phyloP scores from a whole-genome alignment of 768 basidiomycete species.

The Dioszegia hungarica region DNA sequence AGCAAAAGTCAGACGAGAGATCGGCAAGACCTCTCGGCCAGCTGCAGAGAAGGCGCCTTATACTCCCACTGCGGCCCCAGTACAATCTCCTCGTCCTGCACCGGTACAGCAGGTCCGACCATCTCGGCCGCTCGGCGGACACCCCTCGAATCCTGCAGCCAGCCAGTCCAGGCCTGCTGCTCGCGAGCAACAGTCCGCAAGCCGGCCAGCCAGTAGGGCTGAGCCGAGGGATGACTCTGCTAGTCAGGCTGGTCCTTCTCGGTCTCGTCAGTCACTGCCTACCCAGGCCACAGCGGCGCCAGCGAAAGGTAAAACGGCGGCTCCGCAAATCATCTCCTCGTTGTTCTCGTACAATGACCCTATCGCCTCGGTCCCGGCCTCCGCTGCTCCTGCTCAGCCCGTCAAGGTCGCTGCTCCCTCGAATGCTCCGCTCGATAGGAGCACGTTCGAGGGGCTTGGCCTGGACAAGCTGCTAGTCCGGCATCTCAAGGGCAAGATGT shows the following conservation, averaged over 20 bases:
- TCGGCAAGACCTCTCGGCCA: constrained; percentile 5
- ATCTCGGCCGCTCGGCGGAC: constrained; percentile 50
- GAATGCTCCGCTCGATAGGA: constrained; percentile 53
- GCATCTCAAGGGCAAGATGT: constrained; percentile 75
- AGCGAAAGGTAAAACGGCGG: constrained; percentile 12
- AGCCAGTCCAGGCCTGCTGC: not conserved
- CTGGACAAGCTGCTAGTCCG: constrained; percentile 72
- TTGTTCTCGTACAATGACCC: constrained; percentile 82
- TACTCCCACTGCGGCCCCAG: not conserved
- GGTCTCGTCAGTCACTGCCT: constrained; percentile 1
- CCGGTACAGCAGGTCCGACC: constrained; percentile 1
- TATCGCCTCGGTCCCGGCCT: constrained; percentile 60
- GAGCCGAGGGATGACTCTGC: not conserved
- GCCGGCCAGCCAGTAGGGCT: not conserved
- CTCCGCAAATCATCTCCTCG: constrained; percentile 67
- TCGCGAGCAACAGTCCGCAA: not conserved
- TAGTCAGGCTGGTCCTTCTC: constrained; percentile 12
- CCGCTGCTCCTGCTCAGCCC: constrained; percentile 8
- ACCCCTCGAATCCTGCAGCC: not conserved
- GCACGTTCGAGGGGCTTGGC: constrained; percentile 75
- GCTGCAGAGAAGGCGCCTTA: not conserved
- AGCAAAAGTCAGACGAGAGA: constrained; percentile 2
- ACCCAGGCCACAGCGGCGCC: constrained; percentile 5
- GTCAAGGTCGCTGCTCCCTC: constrained; percentile 29
- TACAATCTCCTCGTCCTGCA: not conserved